These are phyloP conservation scores for Rugonectria rugulosa DNA, from an alignment of 2,329 filamentous ascomycete genomes.

Conservation along the genomic window DNA sequence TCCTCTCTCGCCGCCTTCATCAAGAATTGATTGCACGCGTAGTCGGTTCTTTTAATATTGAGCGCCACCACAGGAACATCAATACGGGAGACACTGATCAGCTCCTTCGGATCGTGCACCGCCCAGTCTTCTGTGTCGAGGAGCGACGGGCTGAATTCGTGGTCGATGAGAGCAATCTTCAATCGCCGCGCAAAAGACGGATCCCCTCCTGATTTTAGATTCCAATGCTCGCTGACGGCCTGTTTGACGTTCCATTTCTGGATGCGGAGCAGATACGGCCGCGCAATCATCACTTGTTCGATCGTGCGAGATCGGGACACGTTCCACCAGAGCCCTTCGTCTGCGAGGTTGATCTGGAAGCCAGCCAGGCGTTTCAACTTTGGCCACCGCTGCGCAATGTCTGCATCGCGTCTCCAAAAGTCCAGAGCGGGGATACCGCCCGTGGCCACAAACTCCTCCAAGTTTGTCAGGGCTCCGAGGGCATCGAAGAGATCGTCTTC, in stretches of 20 bases:
- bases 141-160: conserved; percentile 22
- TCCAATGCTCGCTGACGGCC: conserved; percentile 19
- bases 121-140: neutral
- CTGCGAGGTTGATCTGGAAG: conserved; percentile 24
- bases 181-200: conserved; percentile 24
- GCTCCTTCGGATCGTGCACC: conserved; percentile 11
- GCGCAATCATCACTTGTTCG: conserved; percentile 13
- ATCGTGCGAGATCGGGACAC: conserved; percentile 15
- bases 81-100: conserved; percentile 10
- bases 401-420: conserved; percentile 17
- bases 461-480: conserved; percentile 8
- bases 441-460: conserved; percentile 25
- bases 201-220: conserved; percentile 20
- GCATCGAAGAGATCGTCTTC: conserved; percentile 3
- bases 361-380: conserved; percentile 21
- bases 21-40: conserved; percentile 27
- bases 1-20: conserved; percentile 22
- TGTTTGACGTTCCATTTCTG: conserved; percentile 27
- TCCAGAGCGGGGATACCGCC: conserved; percentile 21
- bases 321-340: conserved; percentile 24
- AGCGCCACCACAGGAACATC: conserved; percentile 16
- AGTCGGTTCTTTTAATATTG: conserved; percentile 9
- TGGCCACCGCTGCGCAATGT: conserved; percentile 19
- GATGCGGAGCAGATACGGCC: conserved; percentile 16
- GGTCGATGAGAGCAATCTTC: conserved; percentile 21